Evolutionary conservation across 805 yeast species (phyloP), one percentile per base, ranked within the genome.

Genomic region (Saturnispora sanitii): DNA sequence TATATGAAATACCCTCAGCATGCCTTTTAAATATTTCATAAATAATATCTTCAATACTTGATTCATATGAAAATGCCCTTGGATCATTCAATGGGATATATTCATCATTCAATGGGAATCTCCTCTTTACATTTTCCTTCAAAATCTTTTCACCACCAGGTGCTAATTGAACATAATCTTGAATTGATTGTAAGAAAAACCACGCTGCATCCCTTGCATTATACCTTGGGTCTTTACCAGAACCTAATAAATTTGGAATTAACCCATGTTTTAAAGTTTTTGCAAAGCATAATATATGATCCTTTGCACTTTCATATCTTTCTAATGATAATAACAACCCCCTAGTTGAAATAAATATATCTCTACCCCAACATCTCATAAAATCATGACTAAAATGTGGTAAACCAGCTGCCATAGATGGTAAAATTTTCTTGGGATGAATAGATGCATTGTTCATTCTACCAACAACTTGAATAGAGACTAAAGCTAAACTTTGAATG

Each of bases 321-420:
- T 82, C 88, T 0, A 96, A 73, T 1, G 82, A 79, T 19, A 87
- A 63, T 42, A 87, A 62, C 37, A 90, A 66, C 0, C 98, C 98
- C 45, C 95, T 68, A 33, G 82, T 68, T 0, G 96, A 73, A 35
- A 90, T 81, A 57, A 92, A 92, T 1, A 87, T 94, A 61, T 90
- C 98, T 55, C 98, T 73, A 18, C 98, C 98, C 98, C 98, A 90
- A 57, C 96, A 86, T 59, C 98, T 72, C 95, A 90, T 87, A 60
- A 82, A 88, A 48, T 82, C 86, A 44, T 72, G 73, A 56, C 92
- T 79, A 63, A 90, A 90, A 61, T 87, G 96, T 2, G 98, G 98
- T 45, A 90, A 69, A 1, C 97, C 98, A 2, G 98, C 98, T 13
- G 97, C 95, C 74, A 90, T 68, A 32, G 84, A 75, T 2, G 94